These are phyloP conservation scores for Epichloe aotearoae DNA, from an alignment of 2,329 filamentous ascomycete species.

Conservation along the genomic window DNA sequence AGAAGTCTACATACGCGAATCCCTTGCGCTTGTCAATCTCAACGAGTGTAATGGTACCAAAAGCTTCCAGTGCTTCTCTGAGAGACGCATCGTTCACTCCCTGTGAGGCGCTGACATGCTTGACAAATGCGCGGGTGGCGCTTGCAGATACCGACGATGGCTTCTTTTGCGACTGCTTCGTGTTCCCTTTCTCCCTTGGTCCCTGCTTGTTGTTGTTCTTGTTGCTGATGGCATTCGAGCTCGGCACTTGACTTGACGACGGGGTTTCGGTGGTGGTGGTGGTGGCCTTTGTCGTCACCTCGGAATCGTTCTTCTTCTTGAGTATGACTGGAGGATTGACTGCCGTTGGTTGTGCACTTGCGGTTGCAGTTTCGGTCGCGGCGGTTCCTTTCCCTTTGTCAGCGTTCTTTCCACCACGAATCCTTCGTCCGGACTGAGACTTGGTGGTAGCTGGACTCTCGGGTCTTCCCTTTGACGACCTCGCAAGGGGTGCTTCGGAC, in stretches of 20 bases:
- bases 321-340: conserved; percentile 25
- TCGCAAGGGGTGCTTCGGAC: conserved; percentile 7
- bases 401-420: conserved; percentile 23
- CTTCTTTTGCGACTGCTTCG: conserved; percentile 23
- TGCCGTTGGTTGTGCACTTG: conserved; percentile 14
- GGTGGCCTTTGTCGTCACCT: conserved; percentile 11
- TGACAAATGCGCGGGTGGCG: conserved; percentile 59
- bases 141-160: conserved; percentile 20
- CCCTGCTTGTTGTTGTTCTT: conserved; percentile 8
- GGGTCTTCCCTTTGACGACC: conserved; percentile 12
- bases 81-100: conserved; percentile 77
- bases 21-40: conserved; percentile 93
- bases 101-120: conserved; percentile 78
- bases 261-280: conserved; percentile 9
- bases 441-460: conserved; percentile 13
- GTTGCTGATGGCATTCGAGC: conserved; percentile 3
- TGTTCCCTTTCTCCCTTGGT: conserved; percentile 3
- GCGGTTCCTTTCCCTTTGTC: conserved; percentile 24
- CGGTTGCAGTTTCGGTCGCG: conserved; percentile 14
- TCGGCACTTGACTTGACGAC: conserved; percentile 1
- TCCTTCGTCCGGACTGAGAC: conserved; percentile 16
- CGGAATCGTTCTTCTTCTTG: conserved; percentile 26
- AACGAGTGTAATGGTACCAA: conserved; percentile 63
- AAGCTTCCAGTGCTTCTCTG: conserved; percentile 57
- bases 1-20: conserved; percentile 87